Conservation (phyloP, 495 filamentous ascomycete species). For the Ramalina intermedia region DNA sequence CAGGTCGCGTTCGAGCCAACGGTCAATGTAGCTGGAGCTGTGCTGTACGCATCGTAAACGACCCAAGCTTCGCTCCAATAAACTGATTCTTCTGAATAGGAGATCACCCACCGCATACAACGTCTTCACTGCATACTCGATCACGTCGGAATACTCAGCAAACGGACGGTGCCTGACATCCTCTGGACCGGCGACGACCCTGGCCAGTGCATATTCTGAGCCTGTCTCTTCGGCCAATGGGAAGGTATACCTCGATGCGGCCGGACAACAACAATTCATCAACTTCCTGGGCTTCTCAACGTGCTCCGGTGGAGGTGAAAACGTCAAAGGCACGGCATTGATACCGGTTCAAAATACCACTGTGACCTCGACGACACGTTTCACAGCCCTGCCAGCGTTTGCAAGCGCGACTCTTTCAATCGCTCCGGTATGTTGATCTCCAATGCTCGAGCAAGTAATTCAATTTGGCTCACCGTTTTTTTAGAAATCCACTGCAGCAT, state of each 20-base stretch:
- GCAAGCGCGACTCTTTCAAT: constrained; percentile 9
- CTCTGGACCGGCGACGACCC: background rate
- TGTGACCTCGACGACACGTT: constrained; percentile 6
- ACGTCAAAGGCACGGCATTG: constrained; percentile 3
- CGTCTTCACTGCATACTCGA: constrained; percentile 14
- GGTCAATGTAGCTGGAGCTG: constrained; percentile 10
- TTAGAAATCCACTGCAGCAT: constrained; percentile 1
- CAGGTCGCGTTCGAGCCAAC: constrained; percentile 8
- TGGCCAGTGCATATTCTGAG: constrained; percentile 12
- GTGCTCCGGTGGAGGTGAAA: constrained; percentile 12
- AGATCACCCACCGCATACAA: constrained; percentile 18
- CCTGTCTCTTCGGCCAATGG: constrained; percentile 10
- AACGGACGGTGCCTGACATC: constrained; percentile 11
- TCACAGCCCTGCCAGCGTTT: constrained; percentile 2
- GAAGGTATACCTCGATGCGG: constrained; percentile 7
- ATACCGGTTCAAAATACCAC: constrained; percentile 11
- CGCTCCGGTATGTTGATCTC: constrained; percentile 9
- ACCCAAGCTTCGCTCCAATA: too few relatives aligned
- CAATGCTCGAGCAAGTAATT: background rate
- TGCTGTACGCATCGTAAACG: constrained; percentile 5
- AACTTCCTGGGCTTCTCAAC: constrained; percentile 6
- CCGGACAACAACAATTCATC: constrained; percentile 12
- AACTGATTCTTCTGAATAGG: constrained; percentile 1
- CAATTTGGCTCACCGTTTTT: background rate
- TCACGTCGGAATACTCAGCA: constrained; percentile 2